Evolutionary conservation across 345 rosid species (phyloP).

Genomic region (Populus euphratica): DNA sequence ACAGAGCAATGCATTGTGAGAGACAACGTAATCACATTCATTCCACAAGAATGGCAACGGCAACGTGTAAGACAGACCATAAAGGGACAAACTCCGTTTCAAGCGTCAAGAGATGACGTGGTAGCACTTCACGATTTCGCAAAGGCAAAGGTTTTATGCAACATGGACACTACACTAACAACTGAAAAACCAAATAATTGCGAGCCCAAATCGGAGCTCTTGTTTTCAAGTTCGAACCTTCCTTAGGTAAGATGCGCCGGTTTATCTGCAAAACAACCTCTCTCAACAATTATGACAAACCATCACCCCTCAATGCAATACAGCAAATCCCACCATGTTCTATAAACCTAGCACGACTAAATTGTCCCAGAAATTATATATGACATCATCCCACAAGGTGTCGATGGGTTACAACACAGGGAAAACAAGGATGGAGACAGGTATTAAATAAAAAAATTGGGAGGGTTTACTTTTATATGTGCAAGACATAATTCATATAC

Average conservation of each 20-base stretch:
- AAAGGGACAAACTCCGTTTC: conserved; percentile 15
- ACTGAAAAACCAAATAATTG: not conserved
- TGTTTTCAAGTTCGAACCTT: not conserved
- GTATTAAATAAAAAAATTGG: conserved; percentile 9
- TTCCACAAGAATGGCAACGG: not conserved
- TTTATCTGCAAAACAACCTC: not conserved
- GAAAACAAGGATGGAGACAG: not conserved
- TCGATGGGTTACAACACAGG: no score
- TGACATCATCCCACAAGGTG: not conserved
- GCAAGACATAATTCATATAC: conserved; percentile 27
- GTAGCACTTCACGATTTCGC: not conserved
- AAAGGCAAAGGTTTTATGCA: not conserved
- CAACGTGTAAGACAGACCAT: conserved; percentile 15
- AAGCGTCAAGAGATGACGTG: not conserved
- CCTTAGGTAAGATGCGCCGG: not conserved
- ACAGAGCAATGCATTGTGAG: not conserved
- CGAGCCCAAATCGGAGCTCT: not conserved
- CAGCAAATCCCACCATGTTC: not conserved
- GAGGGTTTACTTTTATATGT: conserved; percentile 24
- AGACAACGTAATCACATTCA: not conserved
- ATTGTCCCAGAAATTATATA: not conserved
- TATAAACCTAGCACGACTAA: not conserved
- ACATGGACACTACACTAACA: not conserved
- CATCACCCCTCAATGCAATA: not conserved
- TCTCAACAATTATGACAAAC: not conserved